Base-by-base conservation (phyloP, 2,329 filamentous ascomycete species). In the Scedosporium apiospermum region DNA sequence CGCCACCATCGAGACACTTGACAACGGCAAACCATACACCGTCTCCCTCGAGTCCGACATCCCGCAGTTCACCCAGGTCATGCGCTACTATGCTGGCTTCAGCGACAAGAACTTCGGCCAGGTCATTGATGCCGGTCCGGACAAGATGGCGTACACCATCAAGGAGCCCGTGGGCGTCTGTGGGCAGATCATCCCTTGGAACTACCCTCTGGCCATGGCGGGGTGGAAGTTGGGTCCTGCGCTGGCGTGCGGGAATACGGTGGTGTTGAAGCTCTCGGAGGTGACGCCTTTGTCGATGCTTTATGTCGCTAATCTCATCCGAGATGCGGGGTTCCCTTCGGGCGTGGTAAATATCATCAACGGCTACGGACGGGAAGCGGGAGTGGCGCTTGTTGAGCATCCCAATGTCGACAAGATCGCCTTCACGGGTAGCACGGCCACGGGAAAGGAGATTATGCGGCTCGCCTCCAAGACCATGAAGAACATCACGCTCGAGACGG, bases 51-150 rank as follows among this genome's bases (percentile, higher is more conserved):
- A 77, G 51, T 85, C 85, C 61, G 88, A 91, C 71, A 73, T 92
- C 7, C 69, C 72, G 23, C 76, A 80, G 63, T 71, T 77, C 30
- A 67, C 74, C 34, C 72, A 73, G 27, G 73, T 88, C 12, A 76
- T 87, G 62, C 86, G 85, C 67, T 93, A 93, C 75, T 93, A 93
- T 69, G 89, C 86, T 53, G 90, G 90, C 63, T 93, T 83, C 72
- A 87, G 88, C 57, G 90, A 93, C 76, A 93, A 93, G 78, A 86
- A 89, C 65, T 86, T 87, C 65, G 89, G 90, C 38, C 84, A 90
- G 70, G 87, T 88, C n/a, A 90, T 93, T 67, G 86, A 89, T 67
- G 88, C 87, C 9, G 85, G 83, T 1, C 81, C 83, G 1, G 75
- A 78, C 57, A 93, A 92, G 74, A 82, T 93, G 65, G 88, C 88